These are phyloP conservation scores for Scleroderma citrinum DNA, from an alignment of 768 basidiomycete species.

Conservation along the genomic window DNA sequence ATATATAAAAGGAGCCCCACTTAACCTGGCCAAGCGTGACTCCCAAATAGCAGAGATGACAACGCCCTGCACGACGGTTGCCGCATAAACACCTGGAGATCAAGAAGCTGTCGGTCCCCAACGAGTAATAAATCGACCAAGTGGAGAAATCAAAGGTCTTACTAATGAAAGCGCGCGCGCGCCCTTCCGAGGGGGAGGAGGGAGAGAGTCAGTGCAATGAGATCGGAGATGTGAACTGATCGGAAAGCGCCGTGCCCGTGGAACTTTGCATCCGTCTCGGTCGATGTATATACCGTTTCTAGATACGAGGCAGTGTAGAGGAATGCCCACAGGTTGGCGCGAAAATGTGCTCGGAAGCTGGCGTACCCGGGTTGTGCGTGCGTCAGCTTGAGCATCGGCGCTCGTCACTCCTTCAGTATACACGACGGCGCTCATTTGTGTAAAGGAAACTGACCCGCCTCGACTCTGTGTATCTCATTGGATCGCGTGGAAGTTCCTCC, in stretches of 20 bases:
- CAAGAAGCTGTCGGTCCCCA: neutral
- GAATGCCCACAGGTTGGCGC: neutral
- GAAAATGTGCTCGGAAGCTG: neutral
- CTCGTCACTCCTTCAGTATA: neutral
- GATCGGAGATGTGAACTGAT: neutral
- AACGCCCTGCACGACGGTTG: neutral
- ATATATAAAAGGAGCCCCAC: no score
- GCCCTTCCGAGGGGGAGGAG: constrained; percentile 2
- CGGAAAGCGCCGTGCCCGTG: constrained; percentile 18
- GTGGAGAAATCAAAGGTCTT: constrained; percentile 11
- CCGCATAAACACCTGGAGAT: neutral
- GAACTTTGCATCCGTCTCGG: neutral
- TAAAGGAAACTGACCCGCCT: constrained; percentile 1
- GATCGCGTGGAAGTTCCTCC: constrained; percentile 15
- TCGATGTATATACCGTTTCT: neutral
- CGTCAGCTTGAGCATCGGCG: no score
- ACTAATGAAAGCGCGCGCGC: constrained; percentile 9
- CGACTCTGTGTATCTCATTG: neutral
- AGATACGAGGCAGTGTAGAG: neutral
- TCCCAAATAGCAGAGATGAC: neutral
- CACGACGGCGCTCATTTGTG: constrained; percentile 5
- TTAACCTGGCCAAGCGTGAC: neutral
- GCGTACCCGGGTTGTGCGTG: neutral
- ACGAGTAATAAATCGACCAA: constrained; percentile 21
- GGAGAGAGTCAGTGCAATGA: neutral